Conservation (phyloP, 2,329 filamentous ascomycete species). For the Echinosphaeria canescens region DNA sequence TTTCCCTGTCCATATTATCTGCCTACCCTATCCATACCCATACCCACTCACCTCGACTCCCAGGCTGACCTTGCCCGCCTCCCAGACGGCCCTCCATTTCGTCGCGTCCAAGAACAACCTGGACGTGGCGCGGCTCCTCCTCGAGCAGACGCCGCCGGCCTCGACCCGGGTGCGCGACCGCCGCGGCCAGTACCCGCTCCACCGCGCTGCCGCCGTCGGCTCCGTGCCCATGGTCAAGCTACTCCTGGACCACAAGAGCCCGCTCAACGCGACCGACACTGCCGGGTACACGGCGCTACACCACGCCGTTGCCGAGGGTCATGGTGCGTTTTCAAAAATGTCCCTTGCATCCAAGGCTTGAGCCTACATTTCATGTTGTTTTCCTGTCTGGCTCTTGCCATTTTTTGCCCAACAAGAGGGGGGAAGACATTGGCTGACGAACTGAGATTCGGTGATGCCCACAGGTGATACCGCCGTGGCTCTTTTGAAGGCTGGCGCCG, state of each 20-base stretch:
- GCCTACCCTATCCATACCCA: too few relatives aligned
- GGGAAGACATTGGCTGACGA: background rate
- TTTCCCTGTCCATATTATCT: background rate
- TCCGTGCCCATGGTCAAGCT: constrained; percentile 72
- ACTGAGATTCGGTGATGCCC: background rate
- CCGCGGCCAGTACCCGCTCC: constrained; percentile 74
- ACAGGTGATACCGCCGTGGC: constrained; percentile 61
- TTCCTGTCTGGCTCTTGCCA: too few relatives aligned
- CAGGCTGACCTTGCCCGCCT: too few relatives aligned
- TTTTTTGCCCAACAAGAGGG: too few relatives aligned
- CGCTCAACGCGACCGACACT: constrained; percentile 62
- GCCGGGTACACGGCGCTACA: constrained; percentile 80
- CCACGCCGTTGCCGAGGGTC: constrained; percentile 60
- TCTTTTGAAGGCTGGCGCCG: constrained; percentile 68
- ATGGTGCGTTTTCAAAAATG: constrained; percentile 32
- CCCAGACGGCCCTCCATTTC: constrained; percentile 73
- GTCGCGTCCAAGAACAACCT: constrained; percentile 78
- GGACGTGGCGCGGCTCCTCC: constrained; percentile 57
- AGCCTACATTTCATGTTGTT: too few relatives aligned
- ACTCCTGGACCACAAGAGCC: constrained; percentile 55
- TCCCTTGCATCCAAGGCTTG: too few relatives aligned
- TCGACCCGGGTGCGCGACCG: constrained; percentile 66
- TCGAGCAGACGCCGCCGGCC: constrained; percentile 46
- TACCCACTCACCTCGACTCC: too few relatives aligned
- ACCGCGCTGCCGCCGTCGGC: constrained; percentile 78